Base-by-base conservation (phyloP, 2,329 filamentous ascomycete genomes). In the Sclerotiophoma versabilis region DNA sequence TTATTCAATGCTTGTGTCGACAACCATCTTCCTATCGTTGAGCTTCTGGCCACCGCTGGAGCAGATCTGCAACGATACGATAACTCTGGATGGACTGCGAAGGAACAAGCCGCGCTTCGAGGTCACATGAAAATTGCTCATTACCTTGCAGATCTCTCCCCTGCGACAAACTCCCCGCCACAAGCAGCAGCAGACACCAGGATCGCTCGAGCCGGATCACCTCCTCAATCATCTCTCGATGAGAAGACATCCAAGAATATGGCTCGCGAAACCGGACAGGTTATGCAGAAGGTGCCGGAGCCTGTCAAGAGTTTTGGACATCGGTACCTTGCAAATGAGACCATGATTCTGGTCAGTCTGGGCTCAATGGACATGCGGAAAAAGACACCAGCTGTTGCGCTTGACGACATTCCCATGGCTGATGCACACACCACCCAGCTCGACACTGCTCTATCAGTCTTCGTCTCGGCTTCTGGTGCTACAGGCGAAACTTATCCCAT, bases 251-350 rank as follows among this genome's bases (percentile, higher is more conserved):
- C 71, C 8, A 74, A 71, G 44, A 70, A 68, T 20, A 55, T 76
- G 49, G 67, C 74, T 8, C 76, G 78, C 50, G 75, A 80, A 43
- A 60, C 57, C 50, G 60, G 73, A 17, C 74, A 37, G 11, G 25
- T 50, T 22, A 39, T 66, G 57, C 60, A 81, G 5, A 81, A 86
- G 44, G 77, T 82, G 6, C 80, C 87, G 2, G 92, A 97, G 60
- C 89, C 93, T 5, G 85, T 98, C 61, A 98, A 98, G 76, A 91
- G 92, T 1, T 99, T 98, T 75, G 95, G 95, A 50, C 95, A 99
- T 80, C 87, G 93, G 48, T 99, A 98, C 76, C 83, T 99, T 44
- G 96, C 87, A 15, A 86, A 96, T 45, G 88, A 96, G 67, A 91
- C 91, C 59, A 87, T 99, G 80, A 85, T 99, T 4, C 81, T 98